Evolutionary conservation across 768 basidiomycete genomes (phyloP).

Genomic region (Calvatia gigantea): DNA sequence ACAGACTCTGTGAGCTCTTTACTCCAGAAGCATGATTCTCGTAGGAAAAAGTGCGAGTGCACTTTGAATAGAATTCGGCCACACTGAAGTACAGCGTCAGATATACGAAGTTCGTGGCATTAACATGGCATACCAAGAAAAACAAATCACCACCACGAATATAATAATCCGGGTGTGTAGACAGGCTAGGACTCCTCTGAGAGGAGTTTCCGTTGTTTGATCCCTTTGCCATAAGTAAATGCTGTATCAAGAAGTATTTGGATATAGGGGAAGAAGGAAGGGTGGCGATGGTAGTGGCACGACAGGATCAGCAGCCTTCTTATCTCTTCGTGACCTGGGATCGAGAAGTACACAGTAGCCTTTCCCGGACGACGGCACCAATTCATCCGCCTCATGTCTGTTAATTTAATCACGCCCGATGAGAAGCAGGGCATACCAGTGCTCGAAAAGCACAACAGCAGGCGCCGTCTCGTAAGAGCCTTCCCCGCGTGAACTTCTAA

Average conservation of each 20-base stretch:
- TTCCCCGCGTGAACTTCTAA: background rate
- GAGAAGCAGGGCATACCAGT: background rate
- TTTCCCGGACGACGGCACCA: background rate
- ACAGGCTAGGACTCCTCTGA: background rate
- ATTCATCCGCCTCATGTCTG: constrained; percentile 4
- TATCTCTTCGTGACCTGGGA: constrained; percentile 4
- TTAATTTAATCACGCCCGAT: background rate
- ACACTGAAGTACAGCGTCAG: constrained; percentile 25
- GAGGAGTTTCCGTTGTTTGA: background rate
- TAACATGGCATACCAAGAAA: background rate
- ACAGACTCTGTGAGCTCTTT: constrained; percentile 23
- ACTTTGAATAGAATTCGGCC: constrained; percentile 44
- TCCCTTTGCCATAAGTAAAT: no score
- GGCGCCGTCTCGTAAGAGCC: background rate
- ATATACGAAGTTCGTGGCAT: background rate
- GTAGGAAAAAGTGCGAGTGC: constrained; percentile 49
- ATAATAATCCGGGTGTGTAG: background rate
- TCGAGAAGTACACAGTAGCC: background rate
- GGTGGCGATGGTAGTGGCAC: background rate
- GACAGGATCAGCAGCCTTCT: background rate
- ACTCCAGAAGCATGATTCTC: constrained; percentile 46
- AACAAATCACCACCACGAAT: constrained; percentile 3
- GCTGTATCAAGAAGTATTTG: no score
- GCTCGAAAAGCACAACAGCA: background rate
- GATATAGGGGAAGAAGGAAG: background rate